A percentile compares a stretch with the other conserved stretches of the same genome.
Conservation (phyloP, 1,139 yeast species). For the Pichia sp. region DNA sequence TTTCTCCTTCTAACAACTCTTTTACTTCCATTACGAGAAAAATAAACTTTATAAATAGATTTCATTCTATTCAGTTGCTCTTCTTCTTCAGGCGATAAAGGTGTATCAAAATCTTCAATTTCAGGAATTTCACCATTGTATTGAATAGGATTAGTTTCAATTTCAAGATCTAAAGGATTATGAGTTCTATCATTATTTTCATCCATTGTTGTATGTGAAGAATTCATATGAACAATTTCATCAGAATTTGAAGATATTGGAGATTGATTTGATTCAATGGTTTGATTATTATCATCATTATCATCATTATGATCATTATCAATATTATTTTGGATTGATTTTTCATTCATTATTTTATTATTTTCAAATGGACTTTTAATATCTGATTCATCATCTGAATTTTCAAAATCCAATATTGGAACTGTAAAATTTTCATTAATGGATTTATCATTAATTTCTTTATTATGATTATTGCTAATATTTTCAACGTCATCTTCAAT, state of each 20-base stretch:
- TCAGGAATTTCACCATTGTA: conserved; percentile 3
- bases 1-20: not conserved
- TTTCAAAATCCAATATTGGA: not conserved
- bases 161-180: not conserved
- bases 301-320: not conserved
- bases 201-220: conserved; percentile 9
- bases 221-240: not conserved
- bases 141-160: not conserved
- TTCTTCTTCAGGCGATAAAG: conserved; percentile 46
- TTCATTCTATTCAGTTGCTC: conserved; percentile 70
- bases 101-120: conserved; percentile 29
- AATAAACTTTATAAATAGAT: conserved; percentile 69
- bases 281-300: conserved; percentile 6
- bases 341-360: too few relatives aligned
- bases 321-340: too few relatives aligned
- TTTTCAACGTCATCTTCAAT: not conserved
- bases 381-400: not conserved
- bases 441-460: not conserved
- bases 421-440: too few relatives aligned
- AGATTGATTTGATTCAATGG: not conserved
- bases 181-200: not conserved
- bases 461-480: not conserved
- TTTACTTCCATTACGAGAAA: conserved; percentile 35
- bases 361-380: too few relatives aligned
- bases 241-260: not conserved